phyloP scores from a whole-genome alignment of 768 basidiomycete species.

The Phylloporus scabripes region DNA sequence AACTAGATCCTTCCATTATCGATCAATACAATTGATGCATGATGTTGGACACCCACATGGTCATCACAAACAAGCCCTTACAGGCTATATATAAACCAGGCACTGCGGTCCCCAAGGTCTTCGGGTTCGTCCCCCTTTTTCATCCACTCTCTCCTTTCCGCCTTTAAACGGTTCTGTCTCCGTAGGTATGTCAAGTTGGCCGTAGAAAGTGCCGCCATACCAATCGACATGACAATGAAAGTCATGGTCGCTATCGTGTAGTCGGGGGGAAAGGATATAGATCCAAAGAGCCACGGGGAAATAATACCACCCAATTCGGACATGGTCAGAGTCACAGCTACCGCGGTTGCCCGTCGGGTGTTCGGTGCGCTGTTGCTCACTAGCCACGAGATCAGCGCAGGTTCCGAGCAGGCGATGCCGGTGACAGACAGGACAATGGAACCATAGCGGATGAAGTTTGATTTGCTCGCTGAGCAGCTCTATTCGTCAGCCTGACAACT shows the following conservation, averaged over 20 bases:
- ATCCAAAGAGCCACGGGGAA: conserved; percentile 50
- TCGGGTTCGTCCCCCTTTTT: conserved; percentile 34
- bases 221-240: conserved; percentile 33
- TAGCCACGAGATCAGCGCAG: conserved; percentile 51
- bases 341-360: conserved; percentile 49
- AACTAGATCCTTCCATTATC: too few relatives aligned
- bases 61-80: too few relatives aligned
- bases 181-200: conserved; percentile 38
- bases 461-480: conserved; percentile 17
- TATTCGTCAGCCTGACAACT: not conserved
- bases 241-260: conserved; percentile 43
- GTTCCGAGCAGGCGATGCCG: conserved; percentile 44
- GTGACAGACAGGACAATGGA: conserved; percentile 53
- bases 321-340: conserved; percentile 51
- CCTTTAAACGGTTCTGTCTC: conserved; percentile 41
- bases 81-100: too few relatives aligned
- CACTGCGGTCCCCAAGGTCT: conserved; percentile 44
- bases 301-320: conserved; percentile 51
- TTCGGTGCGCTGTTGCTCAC: conserved; percentile 58
- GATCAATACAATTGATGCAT: too few relatives aligned
- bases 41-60: too few relatives aligned
- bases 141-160: conserved; percentile 28
- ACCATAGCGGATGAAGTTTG: conserved; percentile 43
- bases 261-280: conserved; percentile 39
- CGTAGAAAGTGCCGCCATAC: conserved; percentile 33